Evolutionary conservation across 1,284 basidiomycete genomes (phyloP).

Genomic region (Inonotus obliquus): DNA sequence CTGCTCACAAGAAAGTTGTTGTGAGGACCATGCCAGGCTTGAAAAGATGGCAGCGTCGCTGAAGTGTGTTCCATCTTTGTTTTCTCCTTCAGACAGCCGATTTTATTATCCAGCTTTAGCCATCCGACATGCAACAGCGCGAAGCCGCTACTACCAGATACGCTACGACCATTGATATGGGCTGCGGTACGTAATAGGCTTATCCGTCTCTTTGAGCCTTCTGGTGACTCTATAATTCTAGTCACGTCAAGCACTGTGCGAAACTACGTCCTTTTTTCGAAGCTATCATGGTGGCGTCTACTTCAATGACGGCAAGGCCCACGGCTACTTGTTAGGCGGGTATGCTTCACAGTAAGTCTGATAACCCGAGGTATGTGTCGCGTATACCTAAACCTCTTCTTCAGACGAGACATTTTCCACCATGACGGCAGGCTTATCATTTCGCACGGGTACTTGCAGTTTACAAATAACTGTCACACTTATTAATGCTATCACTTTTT

Average conservation of each 20-base stretch:
- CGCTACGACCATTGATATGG: slow-evolving; percentile 31
- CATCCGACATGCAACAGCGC: background rate
- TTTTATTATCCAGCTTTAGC: background rate
- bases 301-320: slow-evolving; percentile 50
- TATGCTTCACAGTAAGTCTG: slow-evolving; percentile 54
- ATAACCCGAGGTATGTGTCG: background rate
- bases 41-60: background rate
- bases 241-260: slow-evolving; percentile 79
- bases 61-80: background rate
- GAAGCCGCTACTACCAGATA: slow-evolving; percentile 21
- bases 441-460: slow-evolving; percentile 60
- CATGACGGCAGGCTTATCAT: slow-evolving; percentile 64
- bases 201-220: too few relatives aligned
- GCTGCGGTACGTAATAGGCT: slow-evolving; percentile 28
- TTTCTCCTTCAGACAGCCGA: background rate
- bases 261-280: slow-evolving; percentile 68
- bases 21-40: background rate
- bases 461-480: slow-evolving; percentile 1
- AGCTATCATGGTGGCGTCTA: slow-evolving; percentile 78
- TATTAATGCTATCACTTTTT: background rate
- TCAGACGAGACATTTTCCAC: slow-evolving; percentile 62
- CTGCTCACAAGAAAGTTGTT: background rate
- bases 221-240: slow-evolving; percentile 25
- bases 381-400: slow-evolving; percentile 12
- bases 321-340: slow-evolving; percentile 69